Evolutionary conservation across 2,329 filamentous ascomycete genomes (phyloP).

Genomic region (Xylariaceae sp.): DNA sequence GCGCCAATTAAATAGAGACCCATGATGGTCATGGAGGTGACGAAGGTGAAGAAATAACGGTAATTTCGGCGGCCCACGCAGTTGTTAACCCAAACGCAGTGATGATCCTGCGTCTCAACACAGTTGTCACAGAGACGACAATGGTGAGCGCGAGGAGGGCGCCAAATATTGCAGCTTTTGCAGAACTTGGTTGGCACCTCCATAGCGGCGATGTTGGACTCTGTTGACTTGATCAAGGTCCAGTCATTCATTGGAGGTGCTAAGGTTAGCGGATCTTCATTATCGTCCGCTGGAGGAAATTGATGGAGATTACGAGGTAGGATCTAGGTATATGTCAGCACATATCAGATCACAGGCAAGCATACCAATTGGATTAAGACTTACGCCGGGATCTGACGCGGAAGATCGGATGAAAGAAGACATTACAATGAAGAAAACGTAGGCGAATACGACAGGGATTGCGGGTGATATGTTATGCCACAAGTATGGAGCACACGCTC

Average conservation of each 20-base stretch:
- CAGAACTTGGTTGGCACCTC: constrained; percentile 98
- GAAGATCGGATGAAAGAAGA: constrained; percentile 95
- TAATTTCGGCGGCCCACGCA: constrained; percentile 96
- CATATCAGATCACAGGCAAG: too few relatives aligned
- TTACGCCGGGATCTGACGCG: constrained; percentile 83
- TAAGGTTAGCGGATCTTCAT: constrained; percentile 74
- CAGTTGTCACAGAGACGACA: constrained; percentile 97
- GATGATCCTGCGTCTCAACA: constrained; percentile 93
- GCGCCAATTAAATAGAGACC: constrained; percentile 70
- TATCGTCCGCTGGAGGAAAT: constrained; percentile 69
- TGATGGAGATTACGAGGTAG: constrained; percentile 86
- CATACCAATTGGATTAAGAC: constrained; percentile 33
- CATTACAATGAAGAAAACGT: constrained; percentile 83
- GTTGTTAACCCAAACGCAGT: constrained; percentile 99
- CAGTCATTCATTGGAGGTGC: constrained; percentile 88
- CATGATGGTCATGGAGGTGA: constrained; percentile 72
- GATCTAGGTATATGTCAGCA: constrained; percentile 53
- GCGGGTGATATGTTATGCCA: constrained; percentile 85
- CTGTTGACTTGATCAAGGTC: constrained; percentile 81
- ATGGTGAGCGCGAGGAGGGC: constrained; percentile 90
- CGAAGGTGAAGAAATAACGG: constrained; percentile 93
- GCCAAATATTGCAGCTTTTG: constrained; percentile 96
- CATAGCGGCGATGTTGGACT: constrained; percentile 76
- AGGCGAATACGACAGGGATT: constrained; percentile 83
- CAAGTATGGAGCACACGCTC: constrained; percentile 75